These are phyloP conservation scores for Sextonia rubra DNA, from an alignment of 164 flowering plant genomes.

Conservation along the genomic window DNA sequence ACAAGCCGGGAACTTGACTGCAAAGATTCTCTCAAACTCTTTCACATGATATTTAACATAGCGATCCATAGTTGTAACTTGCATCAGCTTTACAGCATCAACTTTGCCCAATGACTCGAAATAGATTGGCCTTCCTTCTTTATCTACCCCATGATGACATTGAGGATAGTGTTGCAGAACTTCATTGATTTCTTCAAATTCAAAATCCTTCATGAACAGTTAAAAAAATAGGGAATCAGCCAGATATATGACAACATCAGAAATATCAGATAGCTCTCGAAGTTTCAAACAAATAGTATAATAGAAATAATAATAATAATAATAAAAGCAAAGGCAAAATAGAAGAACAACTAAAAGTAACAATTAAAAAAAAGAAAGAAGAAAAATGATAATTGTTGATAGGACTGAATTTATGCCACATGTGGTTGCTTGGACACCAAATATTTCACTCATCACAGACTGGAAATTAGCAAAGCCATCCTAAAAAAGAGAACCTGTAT, in stretches of 20 bases:
- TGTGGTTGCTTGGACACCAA: too few relatives aligned
- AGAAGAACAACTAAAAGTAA: too few relatives aligned
- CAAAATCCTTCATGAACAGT: conserved; percentile 51
- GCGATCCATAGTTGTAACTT: conserved; percentile 71
- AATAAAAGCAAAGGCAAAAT: too few relatives aligned
- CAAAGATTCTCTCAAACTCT: conserved; percentile 64
- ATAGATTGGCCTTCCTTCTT: conserved; percentile 77
- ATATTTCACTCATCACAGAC: too few relatives aligned
- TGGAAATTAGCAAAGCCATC: too few relatives aligned
- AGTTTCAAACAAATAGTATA: neutral
- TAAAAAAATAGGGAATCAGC: neutral
- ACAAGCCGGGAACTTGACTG: conserved; percentile 75
- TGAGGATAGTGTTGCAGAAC: conserved; percentile 74
- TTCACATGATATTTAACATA: conserved; percentile 77
- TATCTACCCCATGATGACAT: conserved; percentile 81
- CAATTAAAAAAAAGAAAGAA: too few relatives aligned
- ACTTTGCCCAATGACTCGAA: conserved; percentile 66
- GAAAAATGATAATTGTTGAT: too few relatives aligned
- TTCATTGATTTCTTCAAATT: conserved; percentile 58
- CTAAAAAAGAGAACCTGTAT: too few relatives aligned
- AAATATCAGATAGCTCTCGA: neutral
- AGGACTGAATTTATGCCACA: too few relatives aligned
- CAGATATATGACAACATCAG: neutral
- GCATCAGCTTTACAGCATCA: conserved; percentile 60
- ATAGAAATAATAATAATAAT: neutral